A percentile compares a stretch with the other conserved stretches of the same genome.
Evolutionary conservation across 1,284 basidiomycete genomes (phyloP).

Genomic region (Ganoderma lingzhi): DNA sequence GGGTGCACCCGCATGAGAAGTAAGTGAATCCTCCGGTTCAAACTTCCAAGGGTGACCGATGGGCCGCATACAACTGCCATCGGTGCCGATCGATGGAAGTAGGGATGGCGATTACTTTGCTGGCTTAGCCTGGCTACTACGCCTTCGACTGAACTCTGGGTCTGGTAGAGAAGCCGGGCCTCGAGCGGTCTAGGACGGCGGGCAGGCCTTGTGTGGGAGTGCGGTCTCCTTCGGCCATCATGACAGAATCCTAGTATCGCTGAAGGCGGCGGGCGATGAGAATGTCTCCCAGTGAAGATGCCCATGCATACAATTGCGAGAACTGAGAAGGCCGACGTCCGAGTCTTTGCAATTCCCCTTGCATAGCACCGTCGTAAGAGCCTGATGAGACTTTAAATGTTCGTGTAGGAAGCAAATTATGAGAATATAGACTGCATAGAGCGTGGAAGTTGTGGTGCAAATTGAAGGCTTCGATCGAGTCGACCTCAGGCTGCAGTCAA

Average conservation of each 20-base stretch:
- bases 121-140: not conserved
- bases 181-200: conserved; percentile 3
- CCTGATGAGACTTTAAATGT: not conserved
- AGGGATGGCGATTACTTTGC: not conserved
- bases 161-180: not conserved
- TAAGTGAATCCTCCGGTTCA: not conserved
- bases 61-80: not conserved
- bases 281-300: not conserved
- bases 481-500: not conserved
- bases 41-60: not conserved
- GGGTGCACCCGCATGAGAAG: not conserved
- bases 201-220: not conserved
- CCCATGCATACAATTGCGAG: not conserved
- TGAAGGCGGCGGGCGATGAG: not conserved
- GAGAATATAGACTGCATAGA: not conserved
- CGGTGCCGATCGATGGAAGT: not conserved
- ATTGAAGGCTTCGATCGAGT: not conserved
- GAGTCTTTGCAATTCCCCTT: not conserved
- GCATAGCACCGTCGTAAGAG: not conserved
- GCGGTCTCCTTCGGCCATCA: not conserved
- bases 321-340: not conserved
- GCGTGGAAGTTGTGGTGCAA: not conserved
- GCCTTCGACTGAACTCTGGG: not conserved
- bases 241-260: not conserved
- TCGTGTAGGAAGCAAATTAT: not conserved